phyloP scores from a whole-genome alignment of 2,329 filamentous ascomycete species.

The Penicillium sp. region DNA sequence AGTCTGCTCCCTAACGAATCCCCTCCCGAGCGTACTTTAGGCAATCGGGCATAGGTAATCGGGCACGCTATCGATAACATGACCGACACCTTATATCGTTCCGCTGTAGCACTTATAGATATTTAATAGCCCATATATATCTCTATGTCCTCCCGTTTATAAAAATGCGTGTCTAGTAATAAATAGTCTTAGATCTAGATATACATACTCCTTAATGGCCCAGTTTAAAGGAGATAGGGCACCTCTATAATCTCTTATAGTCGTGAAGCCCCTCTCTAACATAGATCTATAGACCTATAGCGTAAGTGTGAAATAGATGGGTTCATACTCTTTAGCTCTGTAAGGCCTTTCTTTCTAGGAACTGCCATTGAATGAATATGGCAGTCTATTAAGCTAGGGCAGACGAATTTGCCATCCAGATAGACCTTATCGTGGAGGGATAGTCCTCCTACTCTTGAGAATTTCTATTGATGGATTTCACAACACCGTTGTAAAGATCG shows the following conservation, averaged over 20 bases:
- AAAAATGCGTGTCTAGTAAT: constrained; percentile 56
- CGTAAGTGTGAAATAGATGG: constrained; percentile 20
- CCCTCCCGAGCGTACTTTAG: constrained; percentile 55
- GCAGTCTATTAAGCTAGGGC: constrained; percentile 55
- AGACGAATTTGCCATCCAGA: constrained; percentile 47
- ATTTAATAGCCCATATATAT: constrained; percentile 48
- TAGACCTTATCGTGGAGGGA: constrained; percentile 31
- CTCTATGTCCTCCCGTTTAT: constrained; percentile 61
- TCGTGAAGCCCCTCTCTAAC: constrained; percentile 61
- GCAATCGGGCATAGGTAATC: constrained; percentile 52
- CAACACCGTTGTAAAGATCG: constrained; percentile 13
- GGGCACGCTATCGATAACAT: constrained; percentile 52
- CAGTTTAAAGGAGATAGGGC: constrained; percentile 54
- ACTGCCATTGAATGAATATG: constrained; percentile 53
- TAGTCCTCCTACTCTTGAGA: not conserved
- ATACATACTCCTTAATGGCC: constrained; percentile 56
- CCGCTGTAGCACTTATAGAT: constrained; percentile 49
- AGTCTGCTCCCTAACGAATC: constrained; percentile 58
- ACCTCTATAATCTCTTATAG: constrained; percentile 60
- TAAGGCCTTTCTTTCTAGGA: constrained; percentile 37
- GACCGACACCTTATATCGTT: constrained; percentile 36
- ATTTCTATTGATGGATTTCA: constrained; percentile 5
- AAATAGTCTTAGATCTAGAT: constrained; percentile 58
- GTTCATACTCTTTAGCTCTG: constrained; percentile 15
- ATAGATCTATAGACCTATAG: constrained; percentile 43